Evolutionary conservation across 2,329 filamentous ascomycete genomes (phyloP), one percentile per base, ranked within the genome.

Genomic region (Aspergillus amoenus): DNA sequence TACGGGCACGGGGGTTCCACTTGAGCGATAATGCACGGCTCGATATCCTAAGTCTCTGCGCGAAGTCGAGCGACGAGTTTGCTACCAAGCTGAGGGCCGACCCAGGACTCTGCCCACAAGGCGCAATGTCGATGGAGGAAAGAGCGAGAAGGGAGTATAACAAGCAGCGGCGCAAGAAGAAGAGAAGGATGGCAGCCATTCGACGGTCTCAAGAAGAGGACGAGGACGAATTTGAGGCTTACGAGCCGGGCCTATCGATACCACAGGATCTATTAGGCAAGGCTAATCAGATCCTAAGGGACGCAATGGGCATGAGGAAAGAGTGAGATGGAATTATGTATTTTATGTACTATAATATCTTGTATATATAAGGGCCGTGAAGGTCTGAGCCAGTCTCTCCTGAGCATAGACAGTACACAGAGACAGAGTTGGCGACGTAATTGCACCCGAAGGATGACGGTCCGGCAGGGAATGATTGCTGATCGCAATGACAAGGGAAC

Each of bases 41-140:
- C 12, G 59, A 71, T 45, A 72, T 77, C 32, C 66, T 66, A 1
- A 58, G 59, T 34, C 59, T 66, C 13, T 74, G 73, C 50, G 53
- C 61, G 3, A 45, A 61, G 30, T 70, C 70, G 12, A 61, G 66
- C 40, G 68, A 73, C 53, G 58, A 68, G 42, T 70, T 64, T 58
- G 73, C 73, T 17, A 54, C 66, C 21, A 61, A 59, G 43, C 55
- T 76, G 32, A 66, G 63, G 51, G 64, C 66, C 53, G 70, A 75
- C 59, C 67, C 69, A 3, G 61, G 58, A 7, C 62, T 73, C 40
- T 54, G 60, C 21, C 60, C 60, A 52, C 57, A 8, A n/a, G 18
- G 21, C 17, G 12, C 8, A 37, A 24, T n/a, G 2, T 22, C 22
- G 22, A 27, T 24, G 5, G 34, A 41, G n/a, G 8, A 17, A 15